Evolutionary conservation across 495 filamentous ascomycete genomes (phyloP).

Genomic region (Talaromyces thailandensis): DNA sequence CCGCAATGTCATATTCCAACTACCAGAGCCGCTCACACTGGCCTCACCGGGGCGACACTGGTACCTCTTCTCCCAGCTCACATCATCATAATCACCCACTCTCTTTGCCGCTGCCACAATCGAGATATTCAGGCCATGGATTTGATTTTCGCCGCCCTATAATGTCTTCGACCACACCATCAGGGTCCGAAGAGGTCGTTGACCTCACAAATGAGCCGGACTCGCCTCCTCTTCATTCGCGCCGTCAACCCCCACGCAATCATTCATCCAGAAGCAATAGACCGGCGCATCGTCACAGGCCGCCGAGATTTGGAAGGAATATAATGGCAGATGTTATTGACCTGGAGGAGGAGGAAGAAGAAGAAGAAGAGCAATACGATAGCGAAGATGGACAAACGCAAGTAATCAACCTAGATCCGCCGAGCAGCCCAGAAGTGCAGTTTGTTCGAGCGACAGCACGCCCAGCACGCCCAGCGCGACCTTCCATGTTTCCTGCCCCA

Average conservation of each 20-base stretch:
- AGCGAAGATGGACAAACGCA: conserved; percentile 9
- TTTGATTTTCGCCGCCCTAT: conserved; percentile 42
- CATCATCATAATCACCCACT: conserved; percentile 2
- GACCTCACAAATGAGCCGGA: conserved; percentile 47
- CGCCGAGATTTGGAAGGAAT: conserved; percentile 25
- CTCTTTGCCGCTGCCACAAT: conserved; percentile 15
- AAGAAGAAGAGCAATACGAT: conserved; percentile 9
- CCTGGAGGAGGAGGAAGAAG: conserved; percentile 19
- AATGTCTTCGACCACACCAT: conserved; percentile 12
- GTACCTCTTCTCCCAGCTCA: conserved; percentile 15
- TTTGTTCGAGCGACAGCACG: conserved; percentile 23
- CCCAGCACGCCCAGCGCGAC: conserved; percentile 7
- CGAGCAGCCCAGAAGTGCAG: conserved; percentile 31
- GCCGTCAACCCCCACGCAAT: too few relatives aligned
- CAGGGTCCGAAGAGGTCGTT: conserved; percentile 34
- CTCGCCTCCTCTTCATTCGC: conserved; percentile 17
- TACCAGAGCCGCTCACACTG: conserved; percentile 15
- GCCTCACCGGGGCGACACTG: conserved; percentile 13
- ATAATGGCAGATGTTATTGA: conserved; percentile 28
- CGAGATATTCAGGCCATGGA: conserved; percentile 35
- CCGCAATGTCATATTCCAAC: conserved; percentile 26
- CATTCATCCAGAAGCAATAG: background rate
- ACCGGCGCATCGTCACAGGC: conserved; percentile 10
- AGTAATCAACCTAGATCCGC: conserved; percentile 11
- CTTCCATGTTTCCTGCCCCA: background rate